Percentiles rank a stretch among this genome's conserved stretches.
phyloP scores from a whole-genome alignment of 148 eudicot genomes.

The Cornus suecica region DNA sequence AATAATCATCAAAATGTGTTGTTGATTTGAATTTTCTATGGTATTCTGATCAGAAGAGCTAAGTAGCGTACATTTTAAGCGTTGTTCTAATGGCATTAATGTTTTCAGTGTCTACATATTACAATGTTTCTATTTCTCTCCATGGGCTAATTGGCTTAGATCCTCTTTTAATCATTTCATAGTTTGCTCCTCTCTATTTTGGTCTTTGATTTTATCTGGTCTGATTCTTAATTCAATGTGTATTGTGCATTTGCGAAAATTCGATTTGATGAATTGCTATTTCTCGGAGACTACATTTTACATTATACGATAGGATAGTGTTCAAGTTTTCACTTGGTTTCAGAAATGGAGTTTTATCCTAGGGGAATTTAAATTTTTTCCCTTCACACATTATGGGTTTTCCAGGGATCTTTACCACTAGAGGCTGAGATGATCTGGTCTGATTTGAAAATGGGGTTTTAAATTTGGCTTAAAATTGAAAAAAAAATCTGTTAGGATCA shows the following conservation, averaged over 20 bases:
- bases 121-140: neutral
- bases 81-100: neutral
- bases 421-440: neutral
- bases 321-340: neutral
- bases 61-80: neutral
- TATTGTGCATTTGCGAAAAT: neutral
- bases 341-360: neutral
- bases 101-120: neutral
- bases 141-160: neutral
- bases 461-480: neutral
- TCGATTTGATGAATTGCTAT: neutral
- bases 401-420: too few species aligned
- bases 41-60: neutral
- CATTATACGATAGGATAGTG: neutral
- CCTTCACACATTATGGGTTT: neutral
- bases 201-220: neutral
- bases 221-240: neutral
- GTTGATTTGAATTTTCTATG: conserved; percentile 14
- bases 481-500: neutral
- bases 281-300: neutral
- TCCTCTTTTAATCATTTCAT: neutral
- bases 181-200: neutral
- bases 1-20: conserved; percentile 1
- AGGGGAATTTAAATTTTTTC: neutral
- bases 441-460: neutral